phyloP scores from a whole-genome alignment of 164 flowering plant genomes.

The Chloranthus sessilifolius region DNA sequence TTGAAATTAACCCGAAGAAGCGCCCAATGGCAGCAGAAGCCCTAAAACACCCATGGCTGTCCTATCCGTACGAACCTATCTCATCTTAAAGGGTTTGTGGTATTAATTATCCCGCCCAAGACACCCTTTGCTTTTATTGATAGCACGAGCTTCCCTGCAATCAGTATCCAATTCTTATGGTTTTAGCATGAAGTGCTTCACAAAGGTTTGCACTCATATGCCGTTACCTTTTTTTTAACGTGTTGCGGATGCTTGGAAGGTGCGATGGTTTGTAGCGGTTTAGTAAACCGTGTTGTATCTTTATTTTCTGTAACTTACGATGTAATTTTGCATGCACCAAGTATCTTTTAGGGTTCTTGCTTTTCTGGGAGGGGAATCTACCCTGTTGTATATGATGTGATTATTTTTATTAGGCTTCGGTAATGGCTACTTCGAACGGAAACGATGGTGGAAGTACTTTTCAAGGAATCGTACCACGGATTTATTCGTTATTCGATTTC shows the following conservation, averaged over 20 bases:
- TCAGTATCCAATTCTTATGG: neutral
- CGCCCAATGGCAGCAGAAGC: constrained; percentile 94
- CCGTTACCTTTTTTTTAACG: constrained; percentile 13
- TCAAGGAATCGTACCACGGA: too few relatives aligned
- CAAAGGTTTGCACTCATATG: neutral
- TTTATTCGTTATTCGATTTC: too few relatives aligned
- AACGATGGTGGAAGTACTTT: too few relatives aligned
- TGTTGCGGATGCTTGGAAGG: neutral
- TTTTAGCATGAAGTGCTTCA: neutral
- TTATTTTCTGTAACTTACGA: constrained; percentile 23
- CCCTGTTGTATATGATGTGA: constrained; percentile 58
- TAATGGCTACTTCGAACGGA: too few relatives aligned
- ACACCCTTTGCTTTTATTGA: neutral
- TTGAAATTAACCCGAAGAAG: constrained; percentile 84
- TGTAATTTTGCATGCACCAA: constrained; percentile 32
- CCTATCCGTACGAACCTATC: constrained; percentile 93
- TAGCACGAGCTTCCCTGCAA: neutral
- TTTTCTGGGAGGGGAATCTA: constrained; percentile 23
- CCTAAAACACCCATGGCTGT: constrained; percentile 91
- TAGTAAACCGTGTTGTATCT: constrained; percentile 24
- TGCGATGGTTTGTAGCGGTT: constrained; percentile 16
- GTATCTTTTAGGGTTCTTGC: constrained; percentile 23
- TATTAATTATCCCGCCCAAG: neutral
- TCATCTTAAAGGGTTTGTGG: constrained; percentile 56
- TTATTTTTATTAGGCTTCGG: constrained; percentile 35